Conservation (phyloP, 257 asterid genomes). For the Primulina eburnea region DNA sequence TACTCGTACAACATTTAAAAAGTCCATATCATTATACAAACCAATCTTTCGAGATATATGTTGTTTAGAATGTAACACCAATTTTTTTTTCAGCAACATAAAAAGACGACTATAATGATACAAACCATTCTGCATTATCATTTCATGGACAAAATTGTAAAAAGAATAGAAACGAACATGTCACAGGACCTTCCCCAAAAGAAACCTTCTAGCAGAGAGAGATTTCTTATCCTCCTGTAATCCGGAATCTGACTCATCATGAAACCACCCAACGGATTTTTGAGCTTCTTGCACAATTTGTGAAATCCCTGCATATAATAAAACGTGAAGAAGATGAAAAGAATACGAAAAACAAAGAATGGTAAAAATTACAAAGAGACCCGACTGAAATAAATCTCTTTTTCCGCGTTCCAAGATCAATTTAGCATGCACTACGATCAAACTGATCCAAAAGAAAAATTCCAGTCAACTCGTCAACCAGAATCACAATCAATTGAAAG, state of each 20-base stretch:
- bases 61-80: background rate
- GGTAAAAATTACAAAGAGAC: background rate
- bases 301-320: background rate
- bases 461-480: background rate
- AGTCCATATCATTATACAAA: background rate
- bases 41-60: background rate
- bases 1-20: background rate
- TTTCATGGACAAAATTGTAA: background rate
- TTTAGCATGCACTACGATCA: background rate
- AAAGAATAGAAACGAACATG: background rate
- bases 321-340: background rate
- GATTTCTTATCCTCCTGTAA: background rate
- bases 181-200: background rate
- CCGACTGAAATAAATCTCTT: background rate
- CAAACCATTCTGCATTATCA: background rate
- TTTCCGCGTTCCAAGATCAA: background rate
- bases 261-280: background rate
- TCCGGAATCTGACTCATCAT: background rate
- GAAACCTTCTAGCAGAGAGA: background rate
- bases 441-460: background rate
- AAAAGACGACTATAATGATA: background rate
- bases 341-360: no score
- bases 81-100: background rate
- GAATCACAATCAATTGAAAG: no score
- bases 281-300: background rate